phyloP scores from a whole-genome alignment of 331 rosid species.

The Quercus tomentella region DNA sequence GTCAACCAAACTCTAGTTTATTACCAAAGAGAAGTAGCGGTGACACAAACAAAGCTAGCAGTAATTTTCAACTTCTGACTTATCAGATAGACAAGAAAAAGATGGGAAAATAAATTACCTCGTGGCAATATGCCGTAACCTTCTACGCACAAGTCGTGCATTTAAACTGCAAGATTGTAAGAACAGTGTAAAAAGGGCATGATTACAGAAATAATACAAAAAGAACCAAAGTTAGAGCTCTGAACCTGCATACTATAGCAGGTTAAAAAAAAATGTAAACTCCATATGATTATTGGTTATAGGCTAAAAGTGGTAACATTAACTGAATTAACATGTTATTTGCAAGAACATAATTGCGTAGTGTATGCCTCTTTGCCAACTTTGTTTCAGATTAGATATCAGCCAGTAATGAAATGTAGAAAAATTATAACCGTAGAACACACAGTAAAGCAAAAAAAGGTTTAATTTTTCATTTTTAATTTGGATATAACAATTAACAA shows the following conservation, averaged over 20 bases:
- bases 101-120: slow-evolving; percentile 44
- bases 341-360: not conserved
- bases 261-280: not conserved
- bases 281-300: not conserved
- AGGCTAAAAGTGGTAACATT: not conserved
- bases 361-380: not conserved
- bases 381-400: not conserved
- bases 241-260: not conserved
- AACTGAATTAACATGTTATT: not conserved
- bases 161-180: slow-evolving; percentile 57
- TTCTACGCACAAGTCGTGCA: slow-evolving; percentile 80
- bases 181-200: not conserved
- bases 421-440: not conserved
- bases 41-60: not conserved
- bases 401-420: not conserved
- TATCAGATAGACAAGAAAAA: not conserved
- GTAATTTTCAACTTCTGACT: not conserved
- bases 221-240: slow-evolving; percentile 1
- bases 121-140: slow-evolving; percentile 73
- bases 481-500: not conserved
- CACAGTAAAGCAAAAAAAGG: not conserved
- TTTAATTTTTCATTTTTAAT: not conserved
- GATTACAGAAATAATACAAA: slow-evolving; percentile 4
- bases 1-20: not conserved
- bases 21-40: not conserved